Base-by-base conservation (phyloP, 805 yeast species). In the Ogataea henricii region DNA sequence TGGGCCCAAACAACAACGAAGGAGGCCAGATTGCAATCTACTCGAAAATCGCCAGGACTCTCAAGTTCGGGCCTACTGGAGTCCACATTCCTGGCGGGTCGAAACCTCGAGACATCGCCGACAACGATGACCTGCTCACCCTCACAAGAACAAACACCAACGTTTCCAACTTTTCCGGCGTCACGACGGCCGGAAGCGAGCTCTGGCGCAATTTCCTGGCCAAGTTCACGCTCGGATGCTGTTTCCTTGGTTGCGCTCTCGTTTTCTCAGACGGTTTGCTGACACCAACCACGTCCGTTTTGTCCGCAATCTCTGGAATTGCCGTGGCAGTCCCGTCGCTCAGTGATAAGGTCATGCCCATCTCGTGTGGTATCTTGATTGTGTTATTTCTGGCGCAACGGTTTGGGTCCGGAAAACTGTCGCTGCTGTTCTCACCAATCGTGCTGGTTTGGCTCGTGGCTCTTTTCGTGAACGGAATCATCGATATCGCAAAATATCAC, bases 11-110 rank as follows among this genome's bases (percentile, higher is more conserved):
- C 59, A 72, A 77, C 39, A 82, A 82, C 39, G 83, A 81, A 58
- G 85, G 86, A 51, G 85, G 86, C 1, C 83, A 79, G 50, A 74
- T 81, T 27, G 85, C 86, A n/a, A 73, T 81, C 36, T 81, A 80
- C 54, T 77, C 84, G 18, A 79, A 79, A 57, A 71, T 79, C 27
- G 81, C 83, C 4, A 66, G 81, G 34, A 65, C 67, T 30, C 62
- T 79, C 52, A 71, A 70, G 32, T 65, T 78, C 42, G 80, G 78
- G 12, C 78, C 77, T 2, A 64, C 59, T 36, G 77, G 79, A 21
- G 77, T 73, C 3, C 56, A 58, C 23, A 68, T 76, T 14, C 76
- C 76, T 1, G 76, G 78, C 25, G 63, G 57, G 2, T 25, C 23
- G 13, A 38, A 43, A 10, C n/a, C 36, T 5, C 40, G 40, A 12